Percentiles rank a stretch among this genome's conserved stretches.
phyloP scores from a whole-genome alignment of 352 stramenopile species.

The Globisporangium heterothallicum region DNA sequence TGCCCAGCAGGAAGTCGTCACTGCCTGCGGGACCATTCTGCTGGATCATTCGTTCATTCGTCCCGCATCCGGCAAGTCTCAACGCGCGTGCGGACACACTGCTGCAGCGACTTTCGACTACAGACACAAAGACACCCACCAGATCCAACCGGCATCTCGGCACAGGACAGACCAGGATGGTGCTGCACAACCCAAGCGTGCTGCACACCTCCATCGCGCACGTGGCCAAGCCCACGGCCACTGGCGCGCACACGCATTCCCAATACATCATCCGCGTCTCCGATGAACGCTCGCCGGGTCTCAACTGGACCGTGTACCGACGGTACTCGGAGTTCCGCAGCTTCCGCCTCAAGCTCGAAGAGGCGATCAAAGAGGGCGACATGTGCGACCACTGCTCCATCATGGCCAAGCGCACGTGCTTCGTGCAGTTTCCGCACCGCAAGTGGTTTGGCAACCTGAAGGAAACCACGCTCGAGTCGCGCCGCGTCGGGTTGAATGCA shows the following conservation, averaged over 20 bases:
- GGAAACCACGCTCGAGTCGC: slow-evolving; percentile 66
- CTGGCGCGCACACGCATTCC: slow-evolving; percentile 61
- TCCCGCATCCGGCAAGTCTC: slow-evolving; percentile 1
- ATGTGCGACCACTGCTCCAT: slow-evolving; percentile 74
- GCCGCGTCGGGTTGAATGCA: slow-evolving; percentile 63
- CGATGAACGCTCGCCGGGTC: slow-evolving; percentile 58
- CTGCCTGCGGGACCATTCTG: no score
- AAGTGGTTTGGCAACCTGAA: slow-evolving; percentile 69
- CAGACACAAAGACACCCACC: not conserved
- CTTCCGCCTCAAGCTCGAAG: slow-evolving; percentile 58
- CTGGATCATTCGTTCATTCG: not conserved
- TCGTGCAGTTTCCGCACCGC: slow-evolving; percentile 76
- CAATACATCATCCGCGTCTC: slow-evolving; percentile 85
- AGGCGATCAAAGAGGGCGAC: slow-evolving; percentile 53
- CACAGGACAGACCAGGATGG: slow-evolving; percentile 12
- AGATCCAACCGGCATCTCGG: not conserved
- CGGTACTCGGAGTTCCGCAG: slow-evolving; percentile 83
- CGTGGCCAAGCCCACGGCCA: slow-evolving; percentile 55
- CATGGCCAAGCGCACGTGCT: slow-evolving; percentile 76
- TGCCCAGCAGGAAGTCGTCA: not conserved
- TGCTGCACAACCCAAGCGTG: slow-evolving; percentile 32
- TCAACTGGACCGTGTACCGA: slow-evolving; percentile 81
- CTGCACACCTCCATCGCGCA: slow-evolving; percentile 79
- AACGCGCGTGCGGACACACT: no score
- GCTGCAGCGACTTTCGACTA: no score